phyloP scores from a whole-genome alignment of 1,139 yeast species.

The Yarrowia galli region DNA sequence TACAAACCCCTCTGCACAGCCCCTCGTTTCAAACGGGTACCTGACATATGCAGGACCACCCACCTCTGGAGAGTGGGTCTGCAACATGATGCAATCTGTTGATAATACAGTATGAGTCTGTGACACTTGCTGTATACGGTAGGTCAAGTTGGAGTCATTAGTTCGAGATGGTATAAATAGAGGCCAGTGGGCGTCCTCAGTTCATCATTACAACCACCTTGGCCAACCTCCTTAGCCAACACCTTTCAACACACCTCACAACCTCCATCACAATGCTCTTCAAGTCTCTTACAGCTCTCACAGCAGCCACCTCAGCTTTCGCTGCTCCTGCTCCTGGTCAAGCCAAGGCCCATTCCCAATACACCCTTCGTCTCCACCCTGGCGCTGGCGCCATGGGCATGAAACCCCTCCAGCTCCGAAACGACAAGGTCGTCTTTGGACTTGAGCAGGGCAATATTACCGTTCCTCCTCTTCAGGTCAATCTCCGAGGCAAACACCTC shows the following conservation, averaged over 20 bases:
- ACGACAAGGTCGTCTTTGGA: constrained; percentile 18
- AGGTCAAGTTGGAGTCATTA: too few relatives aligned
- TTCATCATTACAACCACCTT: neutral
- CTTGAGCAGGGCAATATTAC: neutral
- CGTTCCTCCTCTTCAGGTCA: neutral
- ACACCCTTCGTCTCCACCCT: constrained; percentile 4
- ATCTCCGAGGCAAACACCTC: neutral
- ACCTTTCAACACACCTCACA: neutral
- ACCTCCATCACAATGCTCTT: constrained; percentile 20
- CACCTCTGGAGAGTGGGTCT: neutral
- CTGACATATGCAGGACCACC: constrained; percentile 24
- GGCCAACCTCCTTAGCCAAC: neutral
- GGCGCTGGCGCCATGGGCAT: constrained; percentile 1
- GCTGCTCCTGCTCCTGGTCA: neutral
- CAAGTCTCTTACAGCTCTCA: neutral
- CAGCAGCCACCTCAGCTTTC: constrained; percentile 5
- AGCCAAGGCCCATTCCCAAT: neutral
- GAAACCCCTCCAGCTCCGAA: constrained; percentile 6
- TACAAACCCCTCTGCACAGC: constrained; percentile 2
- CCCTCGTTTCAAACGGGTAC: constrained; percentile 31
- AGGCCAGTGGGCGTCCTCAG: neutral
- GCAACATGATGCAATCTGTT: constrained; percentile 10
- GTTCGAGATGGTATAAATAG: neutral
- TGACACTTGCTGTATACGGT: neutral
- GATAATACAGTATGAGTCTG: neutral